Evolutionary conservation across 202 grass and related monocot species (phyloP), one percentile per base, ranked within the genome.

Genomic region (Zizania palustris): DNA sequence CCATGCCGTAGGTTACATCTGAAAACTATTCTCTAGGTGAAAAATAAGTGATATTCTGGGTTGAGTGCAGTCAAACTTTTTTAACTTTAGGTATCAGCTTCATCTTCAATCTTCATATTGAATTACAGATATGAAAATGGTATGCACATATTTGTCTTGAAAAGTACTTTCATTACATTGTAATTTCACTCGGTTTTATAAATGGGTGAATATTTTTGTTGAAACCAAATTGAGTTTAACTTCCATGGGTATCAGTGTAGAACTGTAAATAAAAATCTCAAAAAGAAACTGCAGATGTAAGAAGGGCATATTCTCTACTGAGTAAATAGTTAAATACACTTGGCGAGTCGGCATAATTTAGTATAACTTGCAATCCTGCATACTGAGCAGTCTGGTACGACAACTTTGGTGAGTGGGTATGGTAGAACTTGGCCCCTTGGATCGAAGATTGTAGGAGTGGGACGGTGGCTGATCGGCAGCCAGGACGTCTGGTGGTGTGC

Each of bases 131-230:
- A 5, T 16, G 14, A n/a, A 51, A n/a, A 51, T 51, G 48, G 48
- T 51, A 51, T n/a, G 0, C 16, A 5, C 0, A n/a, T 4, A n/a
- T 51, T 51, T 51, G 15, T n/a, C 49, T 51, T 51, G 6, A 51
- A 51, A 51, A 51, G 1, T 51, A 51, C 15, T 51, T 51, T 51
- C 49, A 51, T n/a, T n/a, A 51, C 49, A 51, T n/a, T 51, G 49
- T n/a, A n/a, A 51, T 51, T 51, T 51, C 49, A 51, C 49, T 51
- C n/a, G 49, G 49, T 51, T n/a, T n/a, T 51, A 51, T 51, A 51
- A 51, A 51, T 51, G 49, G 5, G 15, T n/a, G 45, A 51, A n/a
- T 51, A 51, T 51, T 51, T 51, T n/a, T 51, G 15, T 7, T 51
- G 49, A n/a, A 51, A 51, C 49, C 49, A 51, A n/a, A 51, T 51